phyloP scores from a whole-genome alignment of 2,329 filamentous ascomycete species.

The Penicillium sp. region DNA sequence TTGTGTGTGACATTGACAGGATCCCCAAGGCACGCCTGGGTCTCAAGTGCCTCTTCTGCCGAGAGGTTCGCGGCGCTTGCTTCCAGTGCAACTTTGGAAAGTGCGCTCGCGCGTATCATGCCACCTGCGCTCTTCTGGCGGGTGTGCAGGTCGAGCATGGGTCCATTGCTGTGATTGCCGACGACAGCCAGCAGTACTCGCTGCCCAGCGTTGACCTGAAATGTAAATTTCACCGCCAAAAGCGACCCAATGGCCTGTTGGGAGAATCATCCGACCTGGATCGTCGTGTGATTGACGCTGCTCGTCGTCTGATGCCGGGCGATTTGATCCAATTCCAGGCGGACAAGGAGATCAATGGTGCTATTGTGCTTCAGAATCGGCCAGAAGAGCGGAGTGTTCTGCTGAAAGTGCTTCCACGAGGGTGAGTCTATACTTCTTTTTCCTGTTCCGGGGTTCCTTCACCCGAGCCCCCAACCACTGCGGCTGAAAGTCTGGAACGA shows the following conservation, averaged over 20 bases:
- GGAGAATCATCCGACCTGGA: conserved; percentile 68
- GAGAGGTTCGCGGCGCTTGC: conserved; percentile 90
- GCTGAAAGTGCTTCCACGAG: conserved; percentile 78
- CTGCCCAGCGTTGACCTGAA: conserved; percentile 89
- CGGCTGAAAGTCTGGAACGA: too few relatives aligned
- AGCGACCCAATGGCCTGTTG: conserved; percentile 73
- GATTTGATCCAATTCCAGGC: conserved; percentile 84
- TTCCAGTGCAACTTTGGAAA: conserved; percentile 97
- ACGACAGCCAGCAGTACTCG: conserved; percentile 89
- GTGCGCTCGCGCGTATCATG: conserved; percentile 88
- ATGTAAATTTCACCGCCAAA: conserved; percentile 89
- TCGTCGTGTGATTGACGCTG: conserved; percentile 65
- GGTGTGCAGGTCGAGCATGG: conserved; percentile 89
- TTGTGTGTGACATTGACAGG: conserved; percentile 72
- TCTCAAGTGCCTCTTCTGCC: conserved; percentile 91
- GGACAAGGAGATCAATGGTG: conserved; percentile 85
- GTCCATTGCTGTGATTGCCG: conserved; percentile 78
- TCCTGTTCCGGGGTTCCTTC: conserved; percentile 2
- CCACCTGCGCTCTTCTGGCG: conserved; percentile 87
- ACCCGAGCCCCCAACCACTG: too few relatives aligned
- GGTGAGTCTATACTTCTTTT: conserved; percentile 54
- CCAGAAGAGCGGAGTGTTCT: conserved; percentile 71
- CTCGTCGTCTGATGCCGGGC: conserved; percentile 64
- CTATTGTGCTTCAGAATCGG: conserved; percentile 80
- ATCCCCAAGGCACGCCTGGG: conserved; percentile 85